Percentiles rank a stretch among this genome's conserved stretches.
Conservation (phyloP, 2,329 filamentous ascomycete species). For the Fusarium sp. region DNA sequence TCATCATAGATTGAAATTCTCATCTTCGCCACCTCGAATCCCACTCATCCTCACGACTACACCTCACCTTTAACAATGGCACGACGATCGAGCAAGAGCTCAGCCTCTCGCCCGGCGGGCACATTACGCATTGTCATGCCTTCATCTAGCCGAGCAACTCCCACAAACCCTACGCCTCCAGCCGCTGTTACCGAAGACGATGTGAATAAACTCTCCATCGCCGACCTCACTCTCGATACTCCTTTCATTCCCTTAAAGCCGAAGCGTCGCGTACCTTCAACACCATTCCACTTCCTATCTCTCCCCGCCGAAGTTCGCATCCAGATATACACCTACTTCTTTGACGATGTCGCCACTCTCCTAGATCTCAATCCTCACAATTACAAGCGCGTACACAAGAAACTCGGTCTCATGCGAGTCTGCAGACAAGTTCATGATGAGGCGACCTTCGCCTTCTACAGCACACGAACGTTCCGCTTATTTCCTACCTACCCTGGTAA, state of each 20-base stretch:
- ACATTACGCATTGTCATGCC: conserved; percentile 45
- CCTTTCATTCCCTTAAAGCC: conserved; percentile 52
- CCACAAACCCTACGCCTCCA: conserved; percentile 52
- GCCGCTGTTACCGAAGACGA: conserved; percentile 59
- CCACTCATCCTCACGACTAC: not conserved
- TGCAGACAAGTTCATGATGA: conserved; percentile 74
- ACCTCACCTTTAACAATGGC: conserved; percentile 37
- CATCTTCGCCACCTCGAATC: conserved; percentile 27
- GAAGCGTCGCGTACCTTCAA: conserved; percentile 53
- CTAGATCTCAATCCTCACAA: conserved; percentile 79
- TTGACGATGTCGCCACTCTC: conserved; percentile 66
- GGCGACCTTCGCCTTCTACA: conserved; percentile 76
- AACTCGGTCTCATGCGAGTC: conserved; percentile 73
- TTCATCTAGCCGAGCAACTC: conserved; percentile 4
- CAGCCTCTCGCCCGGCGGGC: conserved; percentile 32
- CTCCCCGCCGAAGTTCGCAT: conserved; percentile 79
- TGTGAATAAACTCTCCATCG: conserved; percentile 58
- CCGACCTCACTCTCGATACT: conserved; percentile 61
- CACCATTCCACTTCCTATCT: conserved; percentile 75
- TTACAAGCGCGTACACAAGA: conserved; percentile 71
- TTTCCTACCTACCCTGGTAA: conserved; percentile 76
- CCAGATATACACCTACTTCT: conserved; percentile 76
- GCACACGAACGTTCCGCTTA: conserved; percentile 72
- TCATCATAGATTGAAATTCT: conserved; percentile 26
- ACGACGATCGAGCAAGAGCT: conserved; percentile 44